phyloP scores from a whole-genome alignment of 2,329 filamentous ascomycete species.

The Pseudocercospora vitis region DNA sequence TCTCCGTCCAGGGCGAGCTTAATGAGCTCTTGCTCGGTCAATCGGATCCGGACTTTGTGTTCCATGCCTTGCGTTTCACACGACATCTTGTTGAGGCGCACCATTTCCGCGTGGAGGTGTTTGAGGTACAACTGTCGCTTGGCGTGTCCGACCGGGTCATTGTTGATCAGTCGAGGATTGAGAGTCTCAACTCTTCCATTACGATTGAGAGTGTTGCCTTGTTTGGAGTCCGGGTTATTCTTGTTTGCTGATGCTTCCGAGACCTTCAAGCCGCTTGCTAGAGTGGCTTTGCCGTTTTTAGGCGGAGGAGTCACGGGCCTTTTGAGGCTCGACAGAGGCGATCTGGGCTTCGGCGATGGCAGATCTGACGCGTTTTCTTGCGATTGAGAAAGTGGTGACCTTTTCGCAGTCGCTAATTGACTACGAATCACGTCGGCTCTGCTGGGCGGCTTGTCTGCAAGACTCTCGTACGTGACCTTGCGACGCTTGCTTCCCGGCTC shows the following conservation, averaged over 20 bases:
- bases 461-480: conserved; percentile 33
- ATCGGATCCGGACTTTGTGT: conserved; percentile 51
- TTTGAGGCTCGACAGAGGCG: conserved; percentile 22
- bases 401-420: conserved; percentile 25
- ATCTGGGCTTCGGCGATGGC: neutral
- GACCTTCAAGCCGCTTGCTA: conserved; percentile 3
- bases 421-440: conserved; percentile 32
- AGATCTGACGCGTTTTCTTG: conserved; percentile 10
- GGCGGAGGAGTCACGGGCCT: conserved; percentile 29
- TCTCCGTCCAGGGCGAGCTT: conserved; percentile 73
- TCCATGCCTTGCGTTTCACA: conserved; percentile 19
- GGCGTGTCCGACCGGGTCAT: conserved; percentile 44
- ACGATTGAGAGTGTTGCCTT: conserved; percentile 6
- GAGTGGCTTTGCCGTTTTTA: conserved; percentile 12
- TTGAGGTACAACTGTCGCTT: conserved; percentile 49
- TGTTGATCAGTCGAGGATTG: conserved; percentile 65
- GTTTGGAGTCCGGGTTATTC: conserved; percentile 2
- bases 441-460: conserved; percentile 34
- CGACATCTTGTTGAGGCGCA: conserved; percentile 60
- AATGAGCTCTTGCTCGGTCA: conserved; percentile 67
- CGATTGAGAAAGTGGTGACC: conserved; percentile 12
- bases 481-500: conserved; percentile 34
- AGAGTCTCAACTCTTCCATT: conserved; percentile 44
- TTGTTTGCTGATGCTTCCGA: conserved; percentile 21
- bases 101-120: conserved; percentile 64